Conservation (phyloP, 2,329 filamentous ascomycete genomes). For the Aspergillus arachidicola region DNA sequence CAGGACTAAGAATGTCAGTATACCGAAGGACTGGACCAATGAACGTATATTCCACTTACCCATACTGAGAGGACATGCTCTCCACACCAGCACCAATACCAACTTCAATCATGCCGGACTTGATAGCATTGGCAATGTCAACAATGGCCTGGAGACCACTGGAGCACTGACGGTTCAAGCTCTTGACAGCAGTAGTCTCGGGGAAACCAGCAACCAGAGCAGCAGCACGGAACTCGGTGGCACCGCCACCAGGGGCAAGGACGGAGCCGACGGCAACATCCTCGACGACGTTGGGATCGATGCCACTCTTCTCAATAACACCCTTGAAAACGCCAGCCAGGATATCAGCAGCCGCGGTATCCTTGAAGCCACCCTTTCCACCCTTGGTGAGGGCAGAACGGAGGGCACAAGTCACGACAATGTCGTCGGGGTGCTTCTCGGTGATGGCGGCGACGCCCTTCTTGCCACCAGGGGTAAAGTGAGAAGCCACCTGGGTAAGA, state of each 20-base stretch:
- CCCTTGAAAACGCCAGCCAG: conserved; percentile 81
- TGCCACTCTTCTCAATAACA: conserved; percentile 80
- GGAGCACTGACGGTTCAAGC: conserved; percentile 91
- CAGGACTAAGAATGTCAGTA: conserved; percentile 56
- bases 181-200: conserved; percentile 78
- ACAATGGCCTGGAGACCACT: conserved; percentile 89
- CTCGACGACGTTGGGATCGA: conserved; percentile 85
- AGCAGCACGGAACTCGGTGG: conserved; percentile 94
- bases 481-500: conserved; percentile 60
- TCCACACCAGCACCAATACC: conserved; percentile 94
- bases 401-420: conserved; percentile 90
- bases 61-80: conserved; percentile 93
- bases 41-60: conserved; percentile 54
- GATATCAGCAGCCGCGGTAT: conserved; percentile 83
- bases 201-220: conserved; percentile 90
- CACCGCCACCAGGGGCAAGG: conserved; percentile 87
- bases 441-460: conserved; percentile 40
- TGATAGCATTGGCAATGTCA: conserved; percentile 92
- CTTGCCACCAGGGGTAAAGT: conserved; percentile 50
- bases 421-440: conserved; percentile 62
- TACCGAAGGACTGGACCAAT: background rate
- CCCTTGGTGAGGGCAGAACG: conserved; percentile 91
- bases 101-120: conserved; percentile 88
- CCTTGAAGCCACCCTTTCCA: conserved; percentile 93
- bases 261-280: conserved; percentile 92